Evolutionary conservation across 139 green algal genomes (phyloP).

Genomic region (Trebouxia sp.): DNA sequence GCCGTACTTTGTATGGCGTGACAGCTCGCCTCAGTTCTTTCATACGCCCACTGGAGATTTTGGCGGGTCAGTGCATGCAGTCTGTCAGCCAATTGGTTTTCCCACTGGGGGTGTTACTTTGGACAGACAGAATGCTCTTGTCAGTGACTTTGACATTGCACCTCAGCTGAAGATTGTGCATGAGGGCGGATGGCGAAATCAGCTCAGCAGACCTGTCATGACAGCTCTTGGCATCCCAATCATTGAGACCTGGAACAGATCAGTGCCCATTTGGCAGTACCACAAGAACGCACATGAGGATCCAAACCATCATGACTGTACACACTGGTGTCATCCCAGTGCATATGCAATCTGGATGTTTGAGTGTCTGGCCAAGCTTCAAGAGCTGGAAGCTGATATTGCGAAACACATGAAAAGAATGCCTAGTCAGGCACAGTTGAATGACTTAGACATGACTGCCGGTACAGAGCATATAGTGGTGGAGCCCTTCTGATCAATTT

Average conservation of each 20-base stretch:
- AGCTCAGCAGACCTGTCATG: constrained; percentile 20
- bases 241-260: constrained; percentile 36
- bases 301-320: constrained; percentile 26
- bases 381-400: constrained; percentile 3
- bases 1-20: constrained; percentile 35
- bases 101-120: background rate
- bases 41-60: constrained; percentile 12
- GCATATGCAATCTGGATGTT: constrained; percentile 27
- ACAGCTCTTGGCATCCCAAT: constrained; percentile 23
- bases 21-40: constrained; percentile 23
- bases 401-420: background rate
- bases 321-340: constrained; percentile 11
- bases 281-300: constrained; percentile 26
- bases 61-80: constrained; percentile 4
- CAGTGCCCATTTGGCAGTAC: constrained; percentile 24
- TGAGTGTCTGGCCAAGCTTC: background rate
- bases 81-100: constrained; percentile 4
- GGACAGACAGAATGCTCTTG: background rate
- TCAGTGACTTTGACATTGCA: background rate
- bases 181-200: constrained; percentile 33
- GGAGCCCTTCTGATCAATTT: background rate
- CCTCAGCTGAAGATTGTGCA: background rate
- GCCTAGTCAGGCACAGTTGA: constrained; percentile 3
- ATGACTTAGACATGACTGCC: constrained; percentile 6
- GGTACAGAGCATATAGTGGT: constrained; percentile 8